Base-by-base conservation (phyloP, 352 stramenopile species). In the Globisporangium takayamanum region DNA sequence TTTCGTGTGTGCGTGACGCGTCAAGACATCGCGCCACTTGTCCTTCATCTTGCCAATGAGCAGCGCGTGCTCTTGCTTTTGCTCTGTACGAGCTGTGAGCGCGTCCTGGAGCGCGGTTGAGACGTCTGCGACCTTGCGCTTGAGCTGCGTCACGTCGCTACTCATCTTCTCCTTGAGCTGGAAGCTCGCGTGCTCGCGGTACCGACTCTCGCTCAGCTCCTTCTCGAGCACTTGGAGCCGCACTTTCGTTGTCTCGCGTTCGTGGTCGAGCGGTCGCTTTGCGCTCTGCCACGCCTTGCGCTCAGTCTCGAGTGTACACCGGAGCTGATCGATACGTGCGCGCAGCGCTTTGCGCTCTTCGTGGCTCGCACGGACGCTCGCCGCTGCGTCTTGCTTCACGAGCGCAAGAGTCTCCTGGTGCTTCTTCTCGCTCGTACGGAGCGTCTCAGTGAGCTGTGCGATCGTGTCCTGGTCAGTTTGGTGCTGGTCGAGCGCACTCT, bases 291-390 rank as follows among this genome's bases (percentile, higher is more conserved):
- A 90, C 47, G 88, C 74, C 59, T 90, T 91, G 28, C 79, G 72
- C 54, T 93, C 80, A 5, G 33, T 69, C 50, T 91, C 80, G 14
- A 89, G 56, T 20, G 85, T 87, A 46, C 76, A 73, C 42, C 79
- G 77, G 37, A 92, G 53, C 36, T 89, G 75, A 15, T 90, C 83
- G 8, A 87, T 72, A 41, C 80, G 69, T 8, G 72, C 70, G 1
- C 78, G 76, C 42, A 92, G 68, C n/a, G 77, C 75, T 62, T 89
- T 87, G 37, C 80, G 73, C 56, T 92, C 83, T 16, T 89, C 80
- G 49, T 87, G 66, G 14, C 77, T 83, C 42, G 72, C 76, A 26
- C 70, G 75, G 33, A 91, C 77, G 39, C 59, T 88, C 4, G 67
- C 47, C 2, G 69, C 70, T 4, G 77, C 72, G 44, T 91, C 77